Evolutionary conservation across 305 asterid species (phyloP).

Genomic region (Plantago coronopus): DNA sequence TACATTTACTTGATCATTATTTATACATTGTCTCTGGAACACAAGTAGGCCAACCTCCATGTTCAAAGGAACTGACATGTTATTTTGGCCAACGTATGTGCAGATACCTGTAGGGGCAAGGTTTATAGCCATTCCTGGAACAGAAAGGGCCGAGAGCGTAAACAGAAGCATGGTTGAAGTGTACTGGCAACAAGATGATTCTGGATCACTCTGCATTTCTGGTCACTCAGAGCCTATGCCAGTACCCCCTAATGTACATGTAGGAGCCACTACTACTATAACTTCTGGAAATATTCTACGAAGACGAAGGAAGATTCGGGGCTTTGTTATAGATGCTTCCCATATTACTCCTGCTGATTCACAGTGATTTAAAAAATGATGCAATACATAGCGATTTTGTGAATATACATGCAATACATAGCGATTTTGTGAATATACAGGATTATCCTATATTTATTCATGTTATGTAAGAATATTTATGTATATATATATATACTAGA

Average conservation of each 20-base stretch:
- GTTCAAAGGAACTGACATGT: neutral
- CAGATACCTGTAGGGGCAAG: conserved; percentile 84
- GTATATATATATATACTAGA: no score
- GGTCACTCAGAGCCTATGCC: conserved; percentile 58
- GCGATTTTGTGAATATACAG: no score
- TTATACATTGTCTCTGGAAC: neutral
- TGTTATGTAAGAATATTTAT: no score
- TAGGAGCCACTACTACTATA: conserved; percentile 30
- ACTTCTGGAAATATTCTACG: conserved; percentile 26
- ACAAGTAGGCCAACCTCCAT: no score
- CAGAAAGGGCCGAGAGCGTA: conserved; percentile 49
- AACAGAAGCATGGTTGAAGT: conserved; percentile 77
- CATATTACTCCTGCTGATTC: conserved; percentile 39
- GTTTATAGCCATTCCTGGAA: conserved; percentile 66
- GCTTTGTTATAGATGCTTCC: conserved; percentile 63
- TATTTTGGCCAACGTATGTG: conserved; percentile 6
- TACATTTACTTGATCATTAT: neutral
- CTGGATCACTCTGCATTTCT: conserved; percentile 80
- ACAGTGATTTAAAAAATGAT: conserved; percentile 11
- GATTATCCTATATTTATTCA: no score
- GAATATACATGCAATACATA: no score
- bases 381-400: no score
- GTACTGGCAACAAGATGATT: conserved; percentile 85
- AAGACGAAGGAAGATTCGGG: conserved; percentile 34
- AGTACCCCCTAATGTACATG: conserved; percentile 52